These are phyloP conservation scores for Scheffersomyces cryptocercus DNA, from an alignment of 1,139 yeast species.

Conservation along the genomic window DNA sequence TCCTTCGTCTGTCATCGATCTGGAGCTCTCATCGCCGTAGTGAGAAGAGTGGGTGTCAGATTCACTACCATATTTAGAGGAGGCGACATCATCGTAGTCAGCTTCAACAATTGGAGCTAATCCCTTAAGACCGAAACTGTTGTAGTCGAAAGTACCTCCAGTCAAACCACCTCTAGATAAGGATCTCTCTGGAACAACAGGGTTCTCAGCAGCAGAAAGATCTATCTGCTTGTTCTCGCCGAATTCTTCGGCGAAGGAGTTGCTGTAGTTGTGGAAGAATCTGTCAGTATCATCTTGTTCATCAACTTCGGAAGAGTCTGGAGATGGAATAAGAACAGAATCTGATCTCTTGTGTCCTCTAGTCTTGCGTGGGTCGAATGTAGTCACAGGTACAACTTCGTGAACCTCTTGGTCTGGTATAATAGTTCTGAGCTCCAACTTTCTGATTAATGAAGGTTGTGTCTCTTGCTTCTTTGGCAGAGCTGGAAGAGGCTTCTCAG, in stretches of 20 bases:
- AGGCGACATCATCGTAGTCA: conserved; percentile 32
- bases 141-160: conserved; percentile 22
- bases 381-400: conserved; percentile 6
- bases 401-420: conserved; percentile 9
- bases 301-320: conserved; percentile 14
- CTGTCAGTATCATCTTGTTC: conserved; percentile 11
- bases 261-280: conserved; percentile 4
- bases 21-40: conserved; percentile 16
- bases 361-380: conserved; percentile 19
- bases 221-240: conserved; percentile 5
- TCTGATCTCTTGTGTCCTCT: conserved; percentile 13
- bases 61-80: conserved; percentile 39
- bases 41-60: conserved; percentile 19
- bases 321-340: conserved; percentile 11
- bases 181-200: not conserved
- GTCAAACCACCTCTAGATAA: not conserved
- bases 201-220: not conserved
- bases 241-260: conserved; percentile 6
- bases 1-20: conserved; percentile 18
- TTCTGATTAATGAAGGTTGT: conserved; percentile 12
- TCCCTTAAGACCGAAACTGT: conserved; percentile 36
- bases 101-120: conserved; percentile 44
- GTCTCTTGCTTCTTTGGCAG: conserved; percentile 5
- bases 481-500: conserved; percentile 5
- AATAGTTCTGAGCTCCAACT: conserved; percentile 11